Conservation (phyloP, 208 protist species). For the Crithidia acanthocephali region DNA sequence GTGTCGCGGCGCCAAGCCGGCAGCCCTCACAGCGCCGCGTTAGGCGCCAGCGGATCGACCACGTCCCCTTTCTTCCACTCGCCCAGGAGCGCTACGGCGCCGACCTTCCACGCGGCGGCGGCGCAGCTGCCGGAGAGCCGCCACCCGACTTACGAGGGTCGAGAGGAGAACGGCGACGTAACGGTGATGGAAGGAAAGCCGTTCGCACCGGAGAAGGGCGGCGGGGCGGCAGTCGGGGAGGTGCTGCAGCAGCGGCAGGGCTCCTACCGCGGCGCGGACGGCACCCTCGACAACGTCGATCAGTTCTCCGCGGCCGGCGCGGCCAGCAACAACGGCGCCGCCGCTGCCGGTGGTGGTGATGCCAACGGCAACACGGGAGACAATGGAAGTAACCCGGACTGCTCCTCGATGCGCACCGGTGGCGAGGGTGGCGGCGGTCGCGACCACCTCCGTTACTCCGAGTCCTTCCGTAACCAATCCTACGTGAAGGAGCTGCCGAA, state of each 20-base stretch:
- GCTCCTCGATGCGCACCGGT: background rate
- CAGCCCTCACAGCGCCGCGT: background rate
- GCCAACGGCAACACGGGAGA: background rate
- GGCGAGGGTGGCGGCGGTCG: background rate
- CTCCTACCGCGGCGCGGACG: background rate
- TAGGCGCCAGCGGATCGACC: background rate
- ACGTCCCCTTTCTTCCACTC: constrained; percentile 13
- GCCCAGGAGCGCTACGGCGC: background rate
- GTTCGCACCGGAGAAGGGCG: background rate
- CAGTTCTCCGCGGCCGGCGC: background rate
- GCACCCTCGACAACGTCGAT: background rate
- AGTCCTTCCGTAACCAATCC: constrained; percentile 36
- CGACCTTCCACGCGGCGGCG: background rate
- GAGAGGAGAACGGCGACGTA: background rate
- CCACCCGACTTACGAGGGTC: background rate
- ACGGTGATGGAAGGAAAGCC: background rate
- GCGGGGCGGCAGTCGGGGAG: background rate
- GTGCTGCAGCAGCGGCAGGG: constrained; percentile 8
- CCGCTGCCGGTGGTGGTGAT: too few species aligned
- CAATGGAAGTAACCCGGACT: background rate
- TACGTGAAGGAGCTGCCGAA: constrained; percentile 43
- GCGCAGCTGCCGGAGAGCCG: background rate
- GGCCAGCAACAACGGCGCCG: background rate
- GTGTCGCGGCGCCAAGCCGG: background rate
- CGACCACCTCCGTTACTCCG: constrained; percentile 22